Evolutionary conservation across 2,329 filamentous ascomycete species (phyloP).

Genomic region (Boeremia exigua): DNA sequence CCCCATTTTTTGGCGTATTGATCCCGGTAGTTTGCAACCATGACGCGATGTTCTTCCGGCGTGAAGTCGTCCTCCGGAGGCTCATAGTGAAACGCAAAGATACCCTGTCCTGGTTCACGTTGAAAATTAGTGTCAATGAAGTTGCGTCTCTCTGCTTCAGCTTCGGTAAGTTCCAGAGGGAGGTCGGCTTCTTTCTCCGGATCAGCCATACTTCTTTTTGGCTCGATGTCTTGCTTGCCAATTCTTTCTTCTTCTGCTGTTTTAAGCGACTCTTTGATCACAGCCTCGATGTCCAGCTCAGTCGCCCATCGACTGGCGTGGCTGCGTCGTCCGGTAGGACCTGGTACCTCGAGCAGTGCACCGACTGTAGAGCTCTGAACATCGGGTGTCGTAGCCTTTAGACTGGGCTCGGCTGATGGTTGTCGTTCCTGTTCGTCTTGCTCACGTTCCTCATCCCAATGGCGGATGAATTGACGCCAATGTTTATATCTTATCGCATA

Average conservation of each 20-base stretch:
- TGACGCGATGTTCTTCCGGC: constrained; percentile 70
- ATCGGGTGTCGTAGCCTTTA: constrained; percentile 56
- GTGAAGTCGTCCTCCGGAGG: constrained; percentile 78
- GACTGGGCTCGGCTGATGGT: constrained; percentile 42
- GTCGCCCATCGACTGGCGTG: constrained; percentile 54
- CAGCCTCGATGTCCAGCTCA: constrained; percentile 75
- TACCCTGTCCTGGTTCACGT: constrained; percentile 69
- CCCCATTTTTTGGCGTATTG: constrained; percentile 80
- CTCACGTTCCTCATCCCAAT: constrained; percentile 51
- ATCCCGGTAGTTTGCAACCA: constrained; percentile 77
- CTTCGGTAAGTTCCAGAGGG: constrained; percentile 70
- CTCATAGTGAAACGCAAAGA: constrained; percentile 73
- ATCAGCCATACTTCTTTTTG: constrained; percentile 72
- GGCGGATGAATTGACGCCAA: constrained; percentile 51
- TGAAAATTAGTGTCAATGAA: constrained; percentile 72
- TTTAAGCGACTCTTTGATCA: constrained; percentile 73
- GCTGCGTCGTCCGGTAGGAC: constrained; percentile 39
- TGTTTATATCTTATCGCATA: constrained; percentile 49
- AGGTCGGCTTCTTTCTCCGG: constrained; percentile 79
- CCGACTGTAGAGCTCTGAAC: constrained; percentile 36
- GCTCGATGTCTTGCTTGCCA: constrained; percentile 66
- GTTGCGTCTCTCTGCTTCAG: constrained; percentile 63
- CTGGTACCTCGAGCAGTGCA: constrained; percentile 36
- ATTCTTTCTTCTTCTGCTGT: constrained; percentile 71
- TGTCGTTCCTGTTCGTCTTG: constrained; percentile 46